Evolutionary conservation across 2,329 filamentous ascomycete genomes (phyloP).

Genomic region (Trichophyton verrucosum): DNA sequence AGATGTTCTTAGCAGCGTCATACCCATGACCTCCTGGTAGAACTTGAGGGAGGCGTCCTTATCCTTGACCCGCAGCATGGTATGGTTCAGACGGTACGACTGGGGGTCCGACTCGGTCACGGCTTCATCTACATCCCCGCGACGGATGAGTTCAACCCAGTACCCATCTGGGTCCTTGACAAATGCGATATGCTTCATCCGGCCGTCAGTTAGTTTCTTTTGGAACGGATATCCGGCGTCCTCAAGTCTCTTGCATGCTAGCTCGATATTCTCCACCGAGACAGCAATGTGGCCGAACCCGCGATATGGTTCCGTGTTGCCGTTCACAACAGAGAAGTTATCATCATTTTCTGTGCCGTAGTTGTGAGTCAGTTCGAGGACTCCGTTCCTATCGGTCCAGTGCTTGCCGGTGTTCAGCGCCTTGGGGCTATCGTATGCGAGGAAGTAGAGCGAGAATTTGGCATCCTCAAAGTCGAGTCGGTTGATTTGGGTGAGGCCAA

Average conservation of each 20-base stretch:
- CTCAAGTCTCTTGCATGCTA: slow-evolving; percentile 77
- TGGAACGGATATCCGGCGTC: slow-evolving; percentile 87
- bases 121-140: slow-evolving; percentile 54
- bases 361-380: slow-evolving; percentile 74
- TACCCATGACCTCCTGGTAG: slow-evolving; percentile 78
- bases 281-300: slow-evolving; percentile 82
- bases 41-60: slow-evolving; percentile 60
- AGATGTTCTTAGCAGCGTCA: slow-evolving; percentile 62
- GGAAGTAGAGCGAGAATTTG: slow-evolving; percentile 93
- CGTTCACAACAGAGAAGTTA: slow-evolving; percentile 69
- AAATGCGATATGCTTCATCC: slow-evolving; percentile 82
- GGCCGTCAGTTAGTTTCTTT: slow-evolving; percentile 82
- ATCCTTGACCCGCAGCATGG: slow-evolving; percentile 87
- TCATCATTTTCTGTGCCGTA: slow-evolving; percentile 83
- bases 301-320: slow-evolving; percentile 77
- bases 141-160: slow-evolving; percentile 50
- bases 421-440: slow-evolving; percentile 69
- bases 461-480: slow-evolving; percentile 71
- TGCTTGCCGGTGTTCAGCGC: slow-evolving; percentile 62
- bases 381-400: slow-evolving; percentile 71
- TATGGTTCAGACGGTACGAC: slow-evolving; percentile 57
- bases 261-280: slow-evolving; percentile 71
- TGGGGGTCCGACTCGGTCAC: slow-evolving; percentile 56
- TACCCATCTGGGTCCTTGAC: slow-evolving; percentile 78
- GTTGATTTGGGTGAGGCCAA: slow-evolving; percentile 75